These are phyloP conservation scores for Geranium rotundifolium DNA, from an alignment of 345 rosid species.

Conservation along the genomic window DNA sequence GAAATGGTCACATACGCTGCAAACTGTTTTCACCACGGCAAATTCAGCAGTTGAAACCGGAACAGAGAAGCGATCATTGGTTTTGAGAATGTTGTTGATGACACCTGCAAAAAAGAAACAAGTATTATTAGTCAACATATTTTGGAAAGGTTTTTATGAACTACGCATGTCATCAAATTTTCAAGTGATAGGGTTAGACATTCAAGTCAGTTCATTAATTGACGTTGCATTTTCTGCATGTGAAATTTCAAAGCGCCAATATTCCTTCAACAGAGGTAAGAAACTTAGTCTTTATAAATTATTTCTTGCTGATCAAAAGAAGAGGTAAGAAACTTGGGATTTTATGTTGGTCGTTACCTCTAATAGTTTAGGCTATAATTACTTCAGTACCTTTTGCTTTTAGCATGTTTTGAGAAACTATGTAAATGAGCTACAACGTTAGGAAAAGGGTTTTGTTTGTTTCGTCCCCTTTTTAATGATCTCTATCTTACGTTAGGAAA, in stretches of 20 bases:
- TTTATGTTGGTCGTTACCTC: no score
- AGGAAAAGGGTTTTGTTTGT: background rate
- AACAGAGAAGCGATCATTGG: constrained; percentile 48
- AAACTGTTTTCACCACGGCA: constrained; percentile 77
- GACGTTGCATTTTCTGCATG: background rate
- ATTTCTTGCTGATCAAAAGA: no score
- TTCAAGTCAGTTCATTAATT: background rate
- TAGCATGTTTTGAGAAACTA: background rate
- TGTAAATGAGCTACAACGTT: background rate
- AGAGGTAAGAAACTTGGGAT: no score
- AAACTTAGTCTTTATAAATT: no score
- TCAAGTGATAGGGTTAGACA: background rate
- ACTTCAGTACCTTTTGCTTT: no score
- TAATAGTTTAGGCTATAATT: background rate
- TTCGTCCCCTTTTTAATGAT: background rate
- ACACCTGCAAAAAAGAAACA: constrained; percentile 43
- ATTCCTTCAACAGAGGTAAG: background rate
- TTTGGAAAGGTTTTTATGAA: background rate
- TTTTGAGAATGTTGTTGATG: constrained; percentile 48
- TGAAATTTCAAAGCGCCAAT: background rate
- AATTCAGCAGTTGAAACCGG: constrained; percentile 76
- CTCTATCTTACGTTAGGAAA: background rate
- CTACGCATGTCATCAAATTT: background rate
- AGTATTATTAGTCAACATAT: background rate
- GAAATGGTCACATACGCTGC: constrained; percentile 50